Evolutionary conservation across 805 yeast genomes (phyloP).

Genomic region (Lachancea meyersii): DNA sequence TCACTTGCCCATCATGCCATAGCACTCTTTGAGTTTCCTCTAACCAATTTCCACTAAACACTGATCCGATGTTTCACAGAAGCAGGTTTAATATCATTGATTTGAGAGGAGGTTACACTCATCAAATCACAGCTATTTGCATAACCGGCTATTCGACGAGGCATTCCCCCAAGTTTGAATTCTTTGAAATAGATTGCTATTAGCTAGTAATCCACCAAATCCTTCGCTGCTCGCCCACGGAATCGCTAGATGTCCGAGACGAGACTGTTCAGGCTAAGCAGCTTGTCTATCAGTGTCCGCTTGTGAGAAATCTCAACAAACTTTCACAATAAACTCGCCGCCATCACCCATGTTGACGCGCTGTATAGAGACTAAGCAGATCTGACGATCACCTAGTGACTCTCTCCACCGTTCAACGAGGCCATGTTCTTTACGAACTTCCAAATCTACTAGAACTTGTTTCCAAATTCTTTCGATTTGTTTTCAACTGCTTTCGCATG

Average conservation of each 20-base stretch:
- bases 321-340: neutral
- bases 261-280: constrained; percentile 31
- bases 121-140: constrained; percentile 20
- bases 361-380: constrained; percentile 29
- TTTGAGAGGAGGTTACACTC: constrained; percentile 32
- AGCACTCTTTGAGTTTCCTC: constrained; percentile 32
- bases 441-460: constrained; percentile 24
- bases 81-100: constrained; percentile 26
- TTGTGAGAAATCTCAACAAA: constrained; percentile 3
- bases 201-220: constrained; percentile 33
- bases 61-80: constrained; percentile 23
- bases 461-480: constrained; percentile 28
- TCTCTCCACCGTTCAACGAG: constrained; percentile 32
- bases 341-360: constrained; percentile 27
- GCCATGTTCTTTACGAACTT: constrained; percentile 26
- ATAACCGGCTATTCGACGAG: constrained; percentile 22
- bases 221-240: constrained; percentile 33
- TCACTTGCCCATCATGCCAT: constrained; percentile 21
- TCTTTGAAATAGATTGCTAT: constrained; percentile 27
- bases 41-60: constrained; percentile 28
- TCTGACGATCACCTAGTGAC: constrained; percentile 31
- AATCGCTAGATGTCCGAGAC: constrained; percentile 30
- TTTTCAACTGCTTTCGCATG: constrained; percentile 30
- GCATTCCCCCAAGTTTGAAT: constrained; percentile 27
- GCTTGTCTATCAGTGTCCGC: constrained; percentile 2